phyloP scores from a whole-genome alignment of 2,329 filamentous ascomycete species.

The Leptoxyphium fumago region DNA sequence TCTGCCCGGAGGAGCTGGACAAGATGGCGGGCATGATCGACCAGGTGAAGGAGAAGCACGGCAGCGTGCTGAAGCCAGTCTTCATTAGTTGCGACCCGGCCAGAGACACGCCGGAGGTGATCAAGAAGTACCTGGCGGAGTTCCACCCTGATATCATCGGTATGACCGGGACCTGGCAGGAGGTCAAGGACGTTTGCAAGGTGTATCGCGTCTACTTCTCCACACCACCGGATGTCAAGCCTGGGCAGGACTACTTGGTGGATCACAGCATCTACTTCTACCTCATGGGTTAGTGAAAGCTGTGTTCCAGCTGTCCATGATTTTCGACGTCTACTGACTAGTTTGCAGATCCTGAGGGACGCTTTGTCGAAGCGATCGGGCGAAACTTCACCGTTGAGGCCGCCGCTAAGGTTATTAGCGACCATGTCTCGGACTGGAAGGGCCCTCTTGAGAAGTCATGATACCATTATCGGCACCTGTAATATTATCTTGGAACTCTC shows the following conservation, averaged over 20 bases:
- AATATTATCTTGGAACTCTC: too few relatives aligned
- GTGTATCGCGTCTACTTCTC: conserved; percentile 95
- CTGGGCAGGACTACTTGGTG: conserved; percentile 90
- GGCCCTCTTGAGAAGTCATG: conserved; percentile 36
- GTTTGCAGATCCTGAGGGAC: conserved; percentile 67
- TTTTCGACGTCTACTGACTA: background rate
- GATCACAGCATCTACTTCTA: conserved; percentile 99
- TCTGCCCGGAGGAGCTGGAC: conserved; percentile 96
- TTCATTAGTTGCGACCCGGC: conserved; percentile 95
- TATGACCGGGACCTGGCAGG: conserved; percentile 81
- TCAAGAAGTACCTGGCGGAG: conserved; percentile 76
- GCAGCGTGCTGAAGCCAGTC: conserved; percentile 51
- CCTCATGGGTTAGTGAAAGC: conserved; percentile 55
- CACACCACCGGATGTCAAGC: conserved; percentile 74
- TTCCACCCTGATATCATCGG: conserved; percentile 81
- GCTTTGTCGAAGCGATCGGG: conserved; percentile 94
- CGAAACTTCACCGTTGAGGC: conserved; percentile 84
- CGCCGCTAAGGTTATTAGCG: conserved; percentile 67
- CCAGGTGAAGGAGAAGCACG: conserved; percentile 35
- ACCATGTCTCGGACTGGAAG: conserved; percentile 71
- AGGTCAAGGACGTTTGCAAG: conserved; percentile 90
- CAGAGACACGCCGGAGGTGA: conserved; percentile 69
- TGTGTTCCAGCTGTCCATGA: background rate
- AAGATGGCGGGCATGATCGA: conserved; percentile 98
- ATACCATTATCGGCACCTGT: background rate